Percentiles rank a stretch among this genome's conserved stretches.
Conservation (phyloP, 2,329 filamentous ascomycete genomes). For the Aspergillus pseudoglaucus region DNA sequence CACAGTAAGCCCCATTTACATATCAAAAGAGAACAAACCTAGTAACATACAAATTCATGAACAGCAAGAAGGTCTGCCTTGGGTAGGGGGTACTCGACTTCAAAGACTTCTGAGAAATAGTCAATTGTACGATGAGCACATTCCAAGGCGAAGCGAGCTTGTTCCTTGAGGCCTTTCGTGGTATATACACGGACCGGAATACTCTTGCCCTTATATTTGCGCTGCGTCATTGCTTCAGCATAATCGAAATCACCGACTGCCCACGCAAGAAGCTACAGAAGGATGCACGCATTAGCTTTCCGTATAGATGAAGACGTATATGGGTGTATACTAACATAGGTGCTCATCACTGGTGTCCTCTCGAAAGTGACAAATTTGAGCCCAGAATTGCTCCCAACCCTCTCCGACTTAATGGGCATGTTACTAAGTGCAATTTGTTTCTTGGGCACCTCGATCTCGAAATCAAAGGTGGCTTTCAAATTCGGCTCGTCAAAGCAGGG, state of each 20-base stretch:
- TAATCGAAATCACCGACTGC: constrained; percentile 96
- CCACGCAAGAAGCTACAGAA: constrained; percentile 74
- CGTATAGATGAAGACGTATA: neutral
- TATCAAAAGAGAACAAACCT: constrained; percentile 26
- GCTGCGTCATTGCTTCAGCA: constrained; percentile 81
- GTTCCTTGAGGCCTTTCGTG: constrained; percentile 85
- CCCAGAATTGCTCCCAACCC: constrained; percentile 60
- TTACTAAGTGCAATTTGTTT: constrained; percentile 88
- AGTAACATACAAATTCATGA: constrained; percentile 68
- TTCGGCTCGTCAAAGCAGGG: constrained; percentile 98
- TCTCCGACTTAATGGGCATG: constrained; percentile 77
- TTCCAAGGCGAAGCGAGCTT: constrained; percentile 81
- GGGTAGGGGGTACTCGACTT: constrained; percentile 85
- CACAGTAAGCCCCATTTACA: constrained; percentile 30
- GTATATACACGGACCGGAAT: constrained; percentile 95
- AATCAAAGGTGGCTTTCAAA: constrained; percentile 91
- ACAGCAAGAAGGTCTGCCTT: constrained; percentile 88
- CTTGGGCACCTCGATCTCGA: constrained; percentile 83
- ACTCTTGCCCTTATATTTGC: constrained; percentile 83
- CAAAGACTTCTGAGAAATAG: constrained; percentile 91
- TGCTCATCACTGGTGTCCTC: constrained; percentile 83
- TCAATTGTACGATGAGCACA: constrained; percentile 92
- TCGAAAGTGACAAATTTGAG: constrained; percentile 69
- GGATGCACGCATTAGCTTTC: neutral
- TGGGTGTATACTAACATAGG: constrained; percentile 48